These are phyloP conservation scores for Entelexis paramagnoliae DNA, from an alignment of 1,139 yeast species.

Conservation along the genomic window DNA sequence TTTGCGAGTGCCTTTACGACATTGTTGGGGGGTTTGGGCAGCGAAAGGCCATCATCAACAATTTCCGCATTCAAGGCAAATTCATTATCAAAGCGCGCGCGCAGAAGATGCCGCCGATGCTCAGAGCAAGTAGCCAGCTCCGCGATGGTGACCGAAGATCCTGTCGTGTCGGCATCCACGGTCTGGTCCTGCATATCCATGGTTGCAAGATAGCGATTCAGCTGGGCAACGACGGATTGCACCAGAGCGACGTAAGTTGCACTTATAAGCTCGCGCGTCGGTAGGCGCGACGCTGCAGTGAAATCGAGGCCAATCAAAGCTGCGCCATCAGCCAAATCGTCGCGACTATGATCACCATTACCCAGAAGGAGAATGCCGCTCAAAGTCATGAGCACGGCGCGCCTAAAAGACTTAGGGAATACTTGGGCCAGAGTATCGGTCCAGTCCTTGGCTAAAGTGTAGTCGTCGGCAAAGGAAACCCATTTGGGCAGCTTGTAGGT, in stretches of 20 bases:
- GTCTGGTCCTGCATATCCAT: conserved; percentile 28
- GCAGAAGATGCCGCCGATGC: conserved; percentile 26
- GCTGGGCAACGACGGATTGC: conserved; percentile 29
- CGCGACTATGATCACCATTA: conserved; percentile 26
- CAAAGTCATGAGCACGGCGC: conserved; percentile 31
- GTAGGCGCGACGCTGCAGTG: conserved; percentile 25
- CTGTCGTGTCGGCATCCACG: conserved; percentile 29
- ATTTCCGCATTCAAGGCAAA: conserved; percentile 34
- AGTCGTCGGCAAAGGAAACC: conserved; percentile 33
- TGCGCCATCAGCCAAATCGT: conserved; percentile 34
- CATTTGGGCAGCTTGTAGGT: conserved; percentile 33
- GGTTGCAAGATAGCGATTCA: conserved; percentile 30
- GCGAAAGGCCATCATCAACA: conserved; percentile 32
- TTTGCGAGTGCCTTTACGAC: conserved; percentile 26
- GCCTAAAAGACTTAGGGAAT: conserved; percentile 29
- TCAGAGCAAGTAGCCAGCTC: conserved; percentile 27
- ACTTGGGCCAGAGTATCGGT: conserved; percentile 33
- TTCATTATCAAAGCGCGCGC: conserved; percentile 33
- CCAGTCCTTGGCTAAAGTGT: conserved; percentile 37
- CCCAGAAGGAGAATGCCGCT: conserved; percentile 36
- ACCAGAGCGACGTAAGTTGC: conserved; percentile 32
- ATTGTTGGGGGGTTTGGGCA: conserved; percentile 31
- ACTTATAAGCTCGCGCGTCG: conserved; percentile 30
- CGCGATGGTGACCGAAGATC: conserved; percentile 33
- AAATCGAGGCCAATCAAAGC: conserved; percentile 35